Evolutionary conservation across 352 stramenopile genomes (phyloP), one percentile per base, ranked within the genome.

Genomic region (Thalassiosira sp.): DNA sequence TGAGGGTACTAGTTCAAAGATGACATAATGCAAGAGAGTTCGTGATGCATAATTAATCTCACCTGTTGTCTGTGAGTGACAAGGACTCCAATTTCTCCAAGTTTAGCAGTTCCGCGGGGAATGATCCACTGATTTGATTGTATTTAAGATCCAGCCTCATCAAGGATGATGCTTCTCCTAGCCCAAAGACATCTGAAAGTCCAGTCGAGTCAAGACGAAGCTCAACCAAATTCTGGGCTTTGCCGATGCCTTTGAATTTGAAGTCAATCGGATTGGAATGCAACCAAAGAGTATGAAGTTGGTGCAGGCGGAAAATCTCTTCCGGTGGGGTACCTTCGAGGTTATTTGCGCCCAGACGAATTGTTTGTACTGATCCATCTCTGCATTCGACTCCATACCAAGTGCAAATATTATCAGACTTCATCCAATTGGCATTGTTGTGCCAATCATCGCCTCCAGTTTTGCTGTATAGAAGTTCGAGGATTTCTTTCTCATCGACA

Each of bases 251-350:
- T 8, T 87, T 72, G 67, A 94, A 93, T 45, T 79, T 88, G 33
- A 94, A 89, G n/a, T 85, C 57, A 43, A 94, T 88, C 3, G 76
- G 82, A 66, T 93, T 93, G 0, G 78, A 79, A 56, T 90, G 69
- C 5, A 93, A 40, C 84, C 86, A 88, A 18, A 93, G 65, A n/a
- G 74, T 76, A 37, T 89, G 77, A 16, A 94, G 58, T 54, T 90
- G 82, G 31, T 75, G 57, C 18, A 91, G 67, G 8, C 46, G 7
- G 63, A 84, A 93, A 16, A 91, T 65, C 48, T 88, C 75, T 60
- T 75, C 45, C 0, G 86, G 81, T 28, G 87, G 68, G 61, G 76
- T 81, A 27, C 79, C 81, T 0, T 56, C 49, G 18, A 94, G 63
- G 52, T 85, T 81, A 56, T 94, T 94, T 24, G 77, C 72, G 63